Evolutionary conservation across 495 filamentous ascomycete species (phyloP), one percentile per base, ranked within the genome.

Genomic region (Penicillium coffeae): DNA sequence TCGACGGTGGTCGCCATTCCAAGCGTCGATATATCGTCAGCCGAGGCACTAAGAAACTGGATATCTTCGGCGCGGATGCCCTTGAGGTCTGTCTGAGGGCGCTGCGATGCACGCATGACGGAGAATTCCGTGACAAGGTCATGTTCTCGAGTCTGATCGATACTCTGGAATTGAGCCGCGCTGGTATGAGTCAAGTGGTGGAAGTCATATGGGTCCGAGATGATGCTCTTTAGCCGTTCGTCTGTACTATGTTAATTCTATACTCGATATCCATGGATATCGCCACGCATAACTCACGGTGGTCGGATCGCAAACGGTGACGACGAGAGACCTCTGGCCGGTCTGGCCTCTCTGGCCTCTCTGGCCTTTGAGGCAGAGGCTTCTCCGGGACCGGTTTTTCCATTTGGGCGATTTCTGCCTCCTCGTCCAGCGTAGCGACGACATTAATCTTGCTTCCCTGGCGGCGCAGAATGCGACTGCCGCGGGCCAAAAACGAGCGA

Each of bases 141-240:
- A 42, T 75, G 72, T 42, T 82, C 74, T 32, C 76, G 78, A 9
- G 77, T 60, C 22, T 70, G 73, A 33, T 82, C 75, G 22, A 89
- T 54, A 10, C 73, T 70, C 12, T 82, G 73, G 38, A 88, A 74
- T 46, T 86, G 79, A 12, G 83, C 69, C 18, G 78, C 81, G 32
- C 78, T 79, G 13, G 85, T 89, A 61, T 94, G 88, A 19, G 86
- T 86, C 38, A 95, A 67, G 64, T 95, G 90, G 54, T 91, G 88
- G 58, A 95, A 95, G 65, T 91, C 86, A 65, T 87, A 95, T 4
- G 90, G 90, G 18, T 79, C 81, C 0, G 90, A 95, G 42, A 95
- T 95, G 55, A 73, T 63, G 35, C 68, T 70, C 51, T 74, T 70
- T 40, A 69, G 47, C 21, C 70, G 66, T 52, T 69, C 64, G 47